Base-by-base conservation (phyloP, 2,329 filamentous ascomycete genomes). In the Anthostomella pinea region DNA sequence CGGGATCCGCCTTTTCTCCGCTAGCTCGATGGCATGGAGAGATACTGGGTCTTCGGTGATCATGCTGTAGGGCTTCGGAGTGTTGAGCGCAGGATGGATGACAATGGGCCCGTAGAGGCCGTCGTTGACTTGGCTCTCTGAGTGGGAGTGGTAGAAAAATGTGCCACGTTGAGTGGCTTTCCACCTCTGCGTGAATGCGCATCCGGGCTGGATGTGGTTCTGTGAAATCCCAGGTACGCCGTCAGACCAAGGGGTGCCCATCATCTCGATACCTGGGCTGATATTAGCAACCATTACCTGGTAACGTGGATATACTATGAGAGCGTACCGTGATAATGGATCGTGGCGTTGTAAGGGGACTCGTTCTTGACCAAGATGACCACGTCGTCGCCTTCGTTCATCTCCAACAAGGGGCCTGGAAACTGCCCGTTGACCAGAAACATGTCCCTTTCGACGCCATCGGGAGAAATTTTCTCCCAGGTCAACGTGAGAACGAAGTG, bases 71-170 rank as follows among this genome's bases (percentile, higher is more conserved):
- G 77, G 77, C 28, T 60, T 66, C 2, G 52, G 42, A 4, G 58
- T 52, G 7, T 33, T 22, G 10, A 40, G 28, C 43, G 29, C 41
- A 11, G 69, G 64, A 25, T 65, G 63, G 13, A 82, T 73, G 7
- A 35, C 17, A 10, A 42, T 26, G 16, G 39, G 39, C 10, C 39
- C 79, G 33, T 72, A 77, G 8, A 79, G 58, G 0, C 80, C 80
- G 46, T 83, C 79, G 39, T 78, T 71, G 10, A 82, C 65, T 42
- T 80, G 77, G 2, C 68, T 68, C 2, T 63, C 59, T 16, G 66
- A 65, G 49, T 83, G 79, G 0, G 75, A 69, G 57, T 82, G 79
- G 46, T 82, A 83, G 65, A 73, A 81, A 57, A 76, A 79, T 26
- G 69, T 71, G 3, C 79, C 79, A 46, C 75, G 71, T 36, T 77